Percentiles rank a stretch among this genome's conserved stretches.
Evolutionary conservation across 768 basidiomycete species (phyloP).

Genomic region (Tricholoma sp.): DNA sequence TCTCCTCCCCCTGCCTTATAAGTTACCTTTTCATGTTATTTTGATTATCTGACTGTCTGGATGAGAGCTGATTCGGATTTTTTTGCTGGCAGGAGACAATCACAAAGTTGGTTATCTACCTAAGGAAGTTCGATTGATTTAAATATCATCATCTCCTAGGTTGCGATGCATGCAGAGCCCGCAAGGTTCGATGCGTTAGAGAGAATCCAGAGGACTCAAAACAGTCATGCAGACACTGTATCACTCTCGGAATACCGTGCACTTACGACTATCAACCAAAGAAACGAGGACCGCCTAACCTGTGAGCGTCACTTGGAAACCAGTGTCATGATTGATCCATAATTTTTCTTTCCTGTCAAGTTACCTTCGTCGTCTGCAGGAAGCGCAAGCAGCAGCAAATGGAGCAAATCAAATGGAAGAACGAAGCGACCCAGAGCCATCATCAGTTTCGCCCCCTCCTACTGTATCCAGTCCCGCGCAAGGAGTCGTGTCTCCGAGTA

Average conservation of each 20-base stretch:
- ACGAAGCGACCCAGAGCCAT: slow-evolving; percentile 29
- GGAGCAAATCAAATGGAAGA: slow-evolving; percentile 31
- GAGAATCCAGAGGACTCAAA: slow-evolving; percentile 76
- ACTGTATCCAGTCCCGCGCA: slow-evolving; percentile 45
- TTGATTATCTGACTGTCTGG: slow-evolving; percentile 18
- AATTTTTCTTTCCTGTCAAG: slow-evolving; percentile 26
- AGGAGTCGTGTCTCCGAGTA: slow-evolving; percentile 39
- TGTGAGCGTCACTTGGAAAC: slow-evolving; percentile 43
- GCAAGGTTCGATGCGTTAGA: slow-evolving; percentile 81
- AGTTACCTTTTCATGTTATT: slow-evolving; percentile 31
- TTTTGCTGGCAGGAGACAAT: slow-evolving; percentile 61
- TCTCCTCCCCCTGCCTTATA: slow-evolving; percentile 27
- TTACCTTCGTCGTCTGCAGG: slow-evolving; percentile 76
- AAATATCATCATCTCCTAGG: slow-evolving; percentile 36
- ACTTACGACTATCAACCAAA: slow-evolving; percentile 93
- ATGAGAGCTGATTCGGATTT: slow-evolving; percentile 31
- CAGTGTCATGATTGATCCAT: slow-evolving; percentile 3
- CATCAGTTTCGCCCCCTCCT: slow-evolving; percentile 41
- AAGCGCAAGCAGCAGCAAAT: slow-evolving; percentile 59
- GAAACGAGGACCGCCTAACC: slow-evolving; percentile 89
- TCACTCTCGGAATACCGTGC: slow-evolving; percentile 76
- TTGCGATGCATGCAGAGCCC: slow-evolving; percentile 82
- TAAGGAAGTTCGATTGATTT: not conserved
- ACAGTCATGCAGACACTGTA: slow-evolving; percentile 83
- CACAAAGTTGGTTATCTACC: slow-evolving; percentile 59